Evolutionary conservation across 2,329 filamentous ascomycete genomes (phyloP), one percentile per base, ranked within the genome.

Genomic region (Boeremia lycopersici): DNA sequence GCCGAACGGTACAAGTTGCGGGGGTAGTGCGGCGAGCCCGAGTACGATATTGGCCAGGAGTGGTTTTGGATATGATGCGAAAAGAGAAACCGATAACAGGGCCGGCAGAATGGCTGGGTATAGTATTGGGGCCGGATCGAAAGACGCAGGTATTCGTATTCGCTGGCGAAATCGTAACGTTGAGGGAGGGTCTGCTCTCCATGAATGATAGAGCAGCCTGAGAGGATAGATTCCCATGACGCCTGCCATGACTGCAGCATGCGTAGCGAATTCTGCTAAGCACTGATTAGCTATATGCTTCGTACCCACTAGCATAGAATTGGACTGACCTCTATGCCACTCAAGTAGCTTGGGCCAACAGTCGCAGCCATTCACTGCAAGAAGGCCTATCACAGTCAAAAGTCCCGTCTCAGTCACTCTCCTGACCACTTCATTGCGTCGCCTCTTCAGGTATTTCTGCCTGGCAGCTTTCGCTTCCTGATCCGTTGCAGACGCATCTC

Each of bases 61-160:
- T 11, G 86, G 80, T 13, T 81, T 79, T 3, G 83, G 79, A 40
- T 84, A 85, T 43, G 84, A 82, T 45, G 82, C 80, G 7, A 87
- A 85, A 36, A 96, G 81, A 9, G 93, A 87, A 4, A 95, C 78
- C 1, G 92, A 87, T 26, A 95, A 88, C 40, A 93, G 81, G 13
- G 93, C 76, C 0, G 93, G 91, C 28, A 96, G 81, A 2, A 87
- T 76, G 6, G 89, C 83, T 15, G 93, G 93, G 71, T 97, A 98
- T 53, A 97, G 76, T n/a, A 96, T 81, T 10, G 93, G 91, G 6
- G 93, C 93, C 2, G 92, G 93, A 69, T 98, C 93, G 74, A 97
- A 96, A n/a, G 84, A 82, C 4, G 86, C 78, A 0, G 92, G 91
- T 33, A 96, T 79, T 35, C 82, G 81, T 65, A 87, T 84, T 43